These are phyloP conservation scores for Capsicum baccatum DNA, from an alignment of 257 asterid species.

Conservation along the genomic window DNA sequence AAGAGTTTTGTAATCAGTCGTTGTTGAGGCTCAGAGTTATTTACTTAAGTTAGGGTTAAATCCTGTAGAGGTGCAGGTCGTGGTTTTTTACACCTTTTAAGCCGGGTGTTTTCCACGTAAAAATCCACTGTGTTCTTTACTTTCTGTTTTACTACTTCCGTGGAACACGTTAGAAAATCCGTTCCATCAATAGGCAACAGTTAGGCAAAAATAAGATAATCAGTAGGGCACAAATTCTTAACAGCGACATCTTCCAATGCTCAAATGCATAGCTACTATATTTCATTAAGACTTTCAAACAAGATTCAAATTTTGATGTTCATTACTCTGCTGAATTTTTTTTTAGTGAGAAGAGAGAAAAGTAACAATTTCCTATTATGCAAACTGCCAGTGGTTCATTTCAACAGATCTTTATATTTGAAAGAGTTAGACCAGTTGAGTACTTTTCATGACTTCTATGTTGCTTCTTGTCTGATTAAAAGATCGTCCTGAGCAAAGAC, in stretches of 20 bases:
- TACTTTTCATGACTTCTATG: background rate
- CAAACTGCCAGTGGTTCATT: background rate
- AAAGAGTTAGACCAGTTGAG: background rate
- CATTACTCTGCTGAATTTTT: conserved; percentile 6
- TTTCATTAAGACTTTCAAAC: background rate
- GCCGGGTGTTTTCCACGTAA: no score
- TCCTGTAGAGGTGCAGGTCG: no score
- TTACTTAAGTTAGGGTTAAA: no score
- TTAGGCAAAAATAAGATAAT: no score
- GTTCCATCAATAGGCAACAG: no score
- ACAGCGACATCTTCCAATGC: background rate
- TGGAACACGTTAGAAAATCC: no score
- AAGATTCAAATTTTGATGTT: conserved; percentile 20
- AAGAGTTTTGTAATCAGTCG: no score
- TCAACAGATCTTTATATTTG: background rate
- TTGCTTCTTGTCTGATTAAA: background rate
- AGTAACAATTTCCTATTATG: background rate
- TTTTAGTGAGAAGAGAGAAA: background rate
- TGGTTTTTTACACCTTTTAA: no score
- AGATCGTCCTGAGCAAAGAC: background rate
- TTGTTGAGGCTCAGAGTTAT: no score
- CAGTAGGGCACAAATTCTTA: no score
- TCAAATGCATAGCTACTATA: conserved; percentile 4
- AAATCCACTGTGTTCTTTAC: no score
- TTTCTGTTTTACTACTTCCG: no score